Evolutionary conservation across 345 rosid species (phyloP), one percentile per base, ranked within the genome.

Genomic region (Rhodamnia argentea): DNA sequence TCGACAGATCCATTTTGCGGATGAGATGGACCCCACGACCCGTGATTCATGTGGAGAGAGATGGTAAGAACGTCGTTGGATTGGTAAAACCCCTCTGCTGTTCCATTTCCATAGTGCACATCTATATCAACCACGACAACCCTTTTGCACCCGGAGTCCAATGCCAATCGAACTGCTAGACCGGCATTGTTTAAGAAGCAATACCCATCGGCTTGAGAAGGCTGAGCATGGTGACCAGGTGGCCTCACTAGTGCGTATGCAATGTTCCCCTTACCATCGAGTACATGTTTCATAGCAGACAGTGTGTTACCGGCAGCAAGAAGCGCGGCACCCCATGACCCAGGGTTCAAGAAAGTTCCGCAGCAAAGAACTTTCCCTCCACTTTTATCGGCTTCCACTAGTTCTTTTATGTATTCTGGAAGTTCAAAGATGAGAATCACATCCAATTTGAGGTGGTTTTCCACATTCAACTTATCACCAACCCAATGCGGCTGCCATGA

Each of bases 161-260:
- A 88, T 47, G 96, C 97, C 84, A 93, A 86, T 53, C 90, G 93
- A 44, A 95, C 94, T 1, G 98, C 96, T 76, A 96, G 91, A 84
- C 93, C 98, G 0, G 97, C 96, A 54, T 95, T 96, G 92, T 95
- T 96, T 40, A 95, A 90, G 86, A 96, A 96, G 91, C 99, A 95
- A 86, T 95, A 97, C 20, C 99, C 99, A 42, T 97, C 99, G 2
- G 98, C 96, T 88, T 87, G 96, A 86, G 90, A 92, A 83, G 98
- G 98, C 90, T 95, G 98, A 75, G 99, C 91, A 84, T 96, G 99
- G 90, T 96, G 98, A n/a, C 98, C 99, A 1, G 98, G 99, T 85
- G 98, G 98, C 53, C 98, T 94, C 50, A 96, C 98, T 83, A 96
- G 86, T 37, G 98, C 92, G 88, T 93, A 95, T 7, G 94, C 92